Evolutionary conservation across 192 early-diverging fungal species (phyloP).

Genomic region (Paraglomus brasilianum): DNA sequence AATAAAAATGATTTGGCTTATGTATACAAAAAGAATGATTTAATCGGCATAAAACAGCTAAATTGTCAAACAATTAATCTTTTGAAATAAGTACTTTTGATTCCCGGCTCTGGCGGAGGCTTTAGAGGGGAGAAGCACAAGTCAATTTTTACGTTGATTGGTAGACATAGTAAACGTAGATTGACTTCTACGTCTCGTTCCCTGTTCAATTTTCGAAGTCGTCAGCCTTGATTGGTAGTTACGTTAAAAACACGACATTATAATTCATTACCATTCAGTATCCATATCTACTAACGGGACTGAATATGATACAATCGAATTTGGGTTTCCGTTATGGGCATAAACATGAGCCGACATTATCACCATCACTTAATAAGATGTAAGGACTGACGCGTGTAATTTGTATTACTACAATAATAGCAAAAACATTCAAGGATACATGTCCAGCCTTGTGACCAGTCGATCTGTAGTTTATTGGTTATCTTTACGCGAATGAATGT

Average conservation of each 20-base stretch:
- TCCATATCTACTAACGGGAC: conserved; percentile 24
- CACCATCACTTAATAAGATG: no score
- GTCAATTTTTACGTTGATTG: conserved; percentile 8
- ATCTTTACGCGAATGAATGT: conserved; percentile 15
- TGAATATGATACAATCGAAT: conserved; percentile 20
- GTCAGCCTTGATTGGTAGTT: no score
- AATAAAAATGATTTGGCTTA: conserved; percentile 17
- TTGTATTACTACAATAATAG: no score
- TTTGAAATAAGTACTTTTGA: neutral
- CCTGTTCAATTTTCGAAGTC: neutral
- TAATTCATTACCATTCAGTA: conserved; percentile 1
- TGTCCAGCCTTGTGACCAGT: conserved; percentile 26
- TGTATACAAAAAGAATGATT: neutral
- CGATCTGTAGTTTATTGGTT: conserved; percentile 8
- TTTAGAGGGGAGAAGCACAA: conserved; percentile 11
- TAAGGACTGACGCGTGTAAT: no score
- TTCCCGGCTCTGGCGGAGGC: neutral
- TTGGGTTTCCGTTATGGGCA: neutral
- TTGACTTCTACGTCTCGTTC: conserved; percentile 29
- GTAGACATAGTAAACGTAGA: conserved; percentile 23
- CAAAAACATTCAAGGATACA: conserved; percentile 14
- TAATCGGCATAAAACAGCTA: neutral
- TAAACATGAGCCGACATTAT: no score
- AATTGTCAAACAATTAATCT: neutral
- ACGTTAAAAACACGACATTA: no score